phyloP scores from a whole-genome alignment of 108 stramenopile species.

The Epithemia pelagica region DNA sequence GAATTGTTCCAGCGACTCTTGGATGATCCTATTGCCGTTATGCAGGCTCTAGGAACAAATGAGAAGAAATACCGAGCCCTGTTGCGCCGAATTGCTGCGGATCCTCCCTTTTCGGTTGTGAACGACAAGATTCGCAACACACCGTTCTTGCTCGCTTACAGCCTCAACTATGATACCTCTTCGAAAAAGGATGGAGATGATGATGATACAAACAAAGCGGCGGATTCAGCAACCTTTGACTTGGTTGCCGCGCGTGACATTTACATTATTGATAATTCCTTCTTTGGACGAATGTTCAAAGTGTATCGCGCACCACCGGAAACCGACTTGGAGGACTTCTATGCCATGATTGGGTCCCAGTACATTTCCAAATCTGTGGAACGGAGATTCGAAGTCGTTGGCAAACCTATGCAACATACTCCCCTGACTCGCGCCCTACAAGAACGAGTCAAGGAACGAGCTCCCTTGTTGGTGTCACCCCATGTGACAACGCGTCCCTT shows the following conservation, averaged over 20 bases:
- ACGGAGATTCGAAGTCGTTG: no score
- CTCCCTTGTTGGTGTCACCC: conserved; percentile 62
- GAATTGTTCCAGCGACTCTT: conserved; percentile 35
- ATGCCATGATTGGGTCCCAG: conserved; percentile 51
- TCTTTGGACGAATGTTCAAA: conserved; percentile 44
- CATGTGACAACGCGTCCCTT: conserved; percentile 62
- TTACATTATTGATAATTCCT: conserved; percentile 71
- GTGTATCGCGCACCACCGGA: conserved; percentile 62
- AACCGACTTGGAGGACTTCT: conserved; percentile 65
- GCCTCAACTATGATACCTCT: conserved; percentile 23
- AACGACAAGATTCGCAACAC: conserved; percentile 34
- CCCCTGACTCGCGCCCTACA: no score
- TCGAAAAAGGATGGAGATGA: conserved; percentile 12
- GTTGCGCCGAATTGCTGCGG: conserved; percentile 59
- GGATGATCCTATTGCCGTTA: conserved; percentile 38
- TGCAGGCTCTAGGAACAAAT: conserved; percentile 36
- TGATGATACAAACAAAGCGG: no score
- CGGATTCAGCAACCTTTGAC: conserved; percentile 27
- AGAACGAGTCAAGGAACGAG: conserved; percentile 53
- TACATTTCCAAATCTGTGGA: no score
- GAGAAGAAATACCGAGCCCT: conserved; percentile 50
- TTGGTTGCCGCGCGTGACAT: conserved; percentile 66
- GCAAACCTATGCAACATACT: no score
- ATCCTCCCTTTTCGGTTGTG: conserved; percentile 57
- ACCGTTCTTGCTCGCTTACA: conserved; percentile 70